phyloP scores from a whole-genome alignment of 495 filamentous ascomycete species.

The Trichoderma virens region DNA sequence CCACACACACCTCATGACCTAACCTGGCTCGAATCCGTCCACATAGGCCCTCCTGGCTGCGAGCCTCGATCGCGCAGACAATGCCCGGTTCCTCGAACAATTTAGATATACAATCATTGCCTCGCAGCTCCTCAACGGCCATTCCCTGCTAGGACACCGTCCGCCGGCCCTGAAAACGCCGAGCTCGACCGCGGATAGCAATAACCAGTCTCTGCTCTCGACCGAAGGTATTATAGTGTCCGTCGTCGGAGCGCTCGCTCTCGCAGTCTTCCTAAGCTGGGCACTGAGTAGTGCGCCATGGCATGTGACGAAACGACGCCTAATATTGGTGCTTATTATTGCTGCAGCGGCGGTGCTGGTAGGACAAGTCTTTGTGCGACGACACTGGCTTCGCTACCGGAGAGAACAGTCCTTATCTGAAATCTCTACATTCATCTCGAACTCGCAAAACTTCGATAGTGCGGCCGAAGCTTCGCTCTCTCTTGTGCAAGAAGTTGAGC shows the following conservation, averaged over 20 bases:
- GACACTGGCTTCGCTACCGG: constrained; percentile 79
- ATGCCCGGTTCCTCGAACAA: constrained; percentile 82
- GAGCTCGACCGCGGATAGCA: constrained; percentile 10
- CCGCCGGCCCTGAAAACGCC: constrained; percentile 13
- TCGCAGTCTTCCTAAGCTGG: constrained; percentile 72
- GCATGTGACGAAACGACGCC: constrained; percentile 42
- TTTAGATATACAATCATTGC: constrained; percentile 94
- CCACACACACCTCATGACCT: constrained; percentile 18
- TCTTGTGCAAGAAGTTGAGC: constrained; percentile 91
- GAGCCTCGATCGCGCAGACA: constrained; percentile 72
- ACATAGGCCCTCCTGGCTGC: constrained; percentile 53
- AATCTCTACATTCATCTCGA: constrained; percentile 63
- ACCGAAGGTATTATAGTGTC: constrained; percentile 35
- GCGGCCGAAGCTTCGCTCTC: constrained; percentile 71
- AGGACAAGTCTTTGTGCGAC: constrained; percentile 64
- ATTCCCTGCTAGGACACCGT: constrained; percentile 29
- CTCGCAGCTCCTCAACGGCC: constrained; percentile 78
- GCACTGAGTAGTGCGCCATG: constrained; percentile 38
- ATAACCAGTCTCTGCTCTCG: constrained; percentile 19
- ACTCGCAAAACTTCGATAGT: constrained; percentile 76
- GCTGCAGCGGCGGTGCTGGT: constrained; percentile 48
- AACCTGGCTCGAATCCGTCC: constrained; percentile 20
- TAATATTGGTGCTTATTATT: constrained; percentile 51
- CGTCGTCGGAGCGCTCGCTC: constrained; percentile 52
- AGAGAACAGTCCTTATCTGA: constrained; percentile 68